Evolutionary conservation across 768 basidiomycete genomes (phyloP).

Genomic region (Phallus indusiatus): DNA sequence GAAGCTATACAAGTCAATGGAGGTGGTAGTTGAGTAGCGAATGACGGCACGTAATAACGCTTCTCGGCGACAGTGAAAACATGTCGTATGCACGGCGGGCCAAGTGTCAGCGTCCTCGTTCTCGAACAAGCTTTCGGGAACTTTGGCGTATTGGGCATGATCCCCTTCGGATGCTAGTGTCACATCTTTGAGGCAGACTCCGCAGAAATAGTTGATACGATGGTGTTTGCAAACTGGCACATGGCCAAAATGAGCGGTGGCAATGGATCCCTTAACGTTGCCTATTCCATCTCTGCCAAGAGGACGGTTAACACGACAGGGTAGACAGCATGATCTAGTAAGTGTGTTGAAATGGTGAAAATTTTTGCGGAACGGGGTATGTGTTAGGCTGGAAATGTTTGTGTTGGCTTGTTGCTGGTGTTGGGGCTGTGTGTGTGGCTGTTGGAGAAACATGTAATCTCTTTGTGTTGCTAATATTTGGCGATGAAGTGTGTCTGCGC

Average conservation of each 20-base stretch:
- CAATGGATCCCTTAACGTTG: slow-evolving; percentile 35
- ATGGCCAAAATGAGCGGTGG: slow-evolving; percentile 33
- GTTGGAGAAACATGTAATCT: background rate
- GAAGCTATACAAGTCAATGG: background rate
- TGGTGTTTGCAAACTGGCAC: slow-evolving; percentile 57
- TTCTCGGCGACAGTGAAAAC: slow-evolving; percentile 55
- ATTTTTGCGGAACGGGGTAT: background rate
- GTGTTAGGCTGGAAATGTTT: background rate
- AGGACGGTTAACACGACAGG: slow-evolving; percentile 64
- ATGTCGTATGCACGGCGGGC: slow-evolving; percentile 57
- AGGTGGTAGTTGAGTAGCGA: background rate
- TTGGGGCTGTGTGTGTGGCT: background rate
- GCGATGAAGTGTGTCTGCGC: background rate
- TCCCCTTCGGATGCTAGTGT: slow-evolving; percentile 31
- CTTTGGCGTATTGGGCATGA: slow-evolving; percentile 26
- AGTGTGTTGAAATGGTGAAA: slow-evolving; percentile 3
- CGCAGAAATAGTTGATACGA: slow-evolving; percentile 48
- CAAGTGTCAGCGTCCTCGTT: slow-evolving; percentile 69
- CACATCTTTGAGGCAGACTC: slow-evolving; percentile 58
- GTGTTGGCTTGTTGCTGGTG: background rate
- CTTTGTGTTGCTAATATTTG: background rate
- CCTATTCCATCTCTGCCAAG: slow-evolving; percentile 39
- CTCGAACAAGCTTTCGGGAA: slow-evolving; percentile 34
- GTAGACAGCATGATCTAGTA: slow-evolving; percentile 32
- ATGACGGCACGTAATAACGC: slow-evolving; percentile 43